Conservation (phyloP, 2,329 filamentous ascomycete genomes). For the Pyricularia grisea region DNA sequence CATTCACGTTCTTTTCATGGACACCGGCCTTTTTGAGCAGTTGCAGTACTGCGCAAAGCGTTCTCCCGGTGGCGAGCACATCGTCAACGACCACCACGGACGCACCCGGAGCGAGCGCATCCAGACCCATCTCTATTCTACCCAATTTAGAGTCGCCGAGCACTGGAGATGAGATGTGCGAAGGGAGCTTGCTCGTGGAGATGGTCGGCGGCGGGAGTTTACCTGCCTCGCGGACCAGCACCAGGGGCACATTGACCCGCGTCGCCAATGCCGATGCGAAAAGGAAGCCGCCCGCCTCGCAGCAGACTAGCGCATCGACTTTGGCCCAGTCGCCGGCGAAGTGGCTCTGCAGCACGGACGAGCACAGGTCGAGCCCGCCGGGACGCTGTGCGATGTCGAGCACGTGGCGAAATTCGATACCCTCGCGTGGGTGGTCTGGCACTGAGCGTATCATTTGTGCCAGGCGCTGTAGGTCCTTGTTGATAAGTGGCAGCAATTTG, state of each 20-base stretch:
- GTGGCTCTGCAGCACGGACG: slow-evolving; percentile 34
- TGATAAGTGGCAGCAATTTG: slow-evolving; percentile 33
- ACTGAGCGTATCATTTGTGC: slow-evolving; percentile 37
- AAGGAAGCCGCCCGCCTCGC: slow-evolving; percentile 48
- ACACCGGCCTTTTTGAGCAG: slow-evolving; percentile 35
- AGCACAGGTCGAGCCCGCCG: slow-evolving; percentile 40
- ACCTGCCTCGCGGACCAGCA: slow-evolving; percentile 42
- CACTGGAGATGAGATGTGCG: slow-evolving; percentile 39
- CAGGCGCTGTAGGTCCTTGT: slow-evolving; percentile 35
- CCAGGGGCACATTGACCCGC: slow-evolving; percentile 30
- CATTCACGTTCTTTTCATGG: slow-evolving; percentile 25
- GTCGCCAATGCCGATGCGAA: slow-evolving; percentile 41
- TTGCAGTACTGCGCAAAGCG: slow-evolving; percentile 41
- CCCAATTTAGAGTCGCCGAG: slow-evolving; percentile 17
- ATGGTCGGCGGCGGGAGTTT: slow-evolving; percentile 50
- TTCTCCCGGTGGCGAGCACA: slow-evolving; percentile 46
- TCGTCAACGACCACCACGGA: slow-evolving; percentile 51
- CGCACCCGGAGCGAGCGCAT: slow-evolving; percentile 26
- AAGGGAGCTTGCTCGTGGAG: slow-evolving; percentile 35
- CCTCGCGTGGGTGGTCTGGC: slow-evolving; percentile 38
- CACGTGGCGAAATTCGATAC: slow-evolving; percentile 48
- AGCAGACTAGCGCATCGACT: slow-evolving; percentile 36
- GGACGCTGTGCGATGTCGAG: slow-evolving; percentile 43
- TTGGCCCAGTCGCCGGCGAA: slow-evolving; percentile 26
- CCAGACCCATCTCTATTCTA: slow-evolving; percentile 38